Conservation (phyloP, 1,139 yeast species). For the Sugiyamaella xylanicola region DNA sequence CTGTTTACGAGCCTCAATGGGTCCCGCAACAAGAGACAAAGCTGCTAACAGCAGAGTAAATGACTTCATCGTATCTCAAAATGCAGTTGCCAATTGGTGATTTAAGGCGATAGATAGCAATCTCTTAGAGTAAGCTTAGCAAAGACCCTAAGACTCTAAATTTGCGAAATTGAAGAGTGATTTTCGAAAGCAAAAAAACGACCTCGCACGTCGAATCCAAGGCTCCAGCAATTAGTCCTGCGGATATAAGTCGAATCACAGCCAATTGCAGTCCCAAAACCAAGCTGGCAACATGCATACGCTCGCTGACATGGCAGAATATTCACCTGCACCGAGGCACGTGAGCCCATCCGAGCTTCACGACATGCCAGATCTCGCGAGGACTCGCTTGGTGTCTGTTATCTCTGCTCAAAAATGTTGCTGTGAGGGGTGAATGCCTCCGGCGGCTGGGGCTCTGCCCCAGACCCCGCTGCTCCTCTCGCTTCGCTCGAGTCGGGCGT, state of each 20-base stretch:
- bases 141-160: not conserved
- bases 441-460: too few species aligned
- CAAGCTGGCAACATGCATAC: not conserved
- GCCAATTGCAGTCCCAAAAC: not conserved
- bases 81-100: too few species aligned
- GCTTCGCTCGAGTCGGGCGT: too few species aligned
- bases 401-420: too few species aligned
- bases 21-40: conserved; percentile 1
- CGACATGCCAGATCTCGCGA: too few species aligned
- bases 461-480: too few species aligned
- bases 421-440: too few species aligned
- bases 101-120: too few species aligned
- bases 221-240: not conserved
- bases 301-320: not conserved
- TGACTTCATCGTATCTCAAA: conserved; percentile 10
- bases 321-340: conserved; percentile 3
- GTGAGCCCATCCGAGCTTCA: not conserved
- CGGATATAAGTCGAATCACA: too few species aligned
- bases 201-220: not conserved
- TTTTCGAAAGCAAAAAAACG: not conserved
- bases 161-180: not conserved
- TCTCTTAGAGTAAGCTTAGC: too few species aligned
- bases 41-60: conserved; percentile 1
- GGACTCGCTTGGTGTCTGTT: too few species aligned
- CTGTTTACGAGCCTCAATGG: conserved; percentile 9